Percentiles rank a stretch among this genome's conserved stretches.
These are phyloP conservation scores for Globisporangium cederbergense DNA, from an alignment of 352 stramenopile species.

Conservation along the genomic window DNA sequence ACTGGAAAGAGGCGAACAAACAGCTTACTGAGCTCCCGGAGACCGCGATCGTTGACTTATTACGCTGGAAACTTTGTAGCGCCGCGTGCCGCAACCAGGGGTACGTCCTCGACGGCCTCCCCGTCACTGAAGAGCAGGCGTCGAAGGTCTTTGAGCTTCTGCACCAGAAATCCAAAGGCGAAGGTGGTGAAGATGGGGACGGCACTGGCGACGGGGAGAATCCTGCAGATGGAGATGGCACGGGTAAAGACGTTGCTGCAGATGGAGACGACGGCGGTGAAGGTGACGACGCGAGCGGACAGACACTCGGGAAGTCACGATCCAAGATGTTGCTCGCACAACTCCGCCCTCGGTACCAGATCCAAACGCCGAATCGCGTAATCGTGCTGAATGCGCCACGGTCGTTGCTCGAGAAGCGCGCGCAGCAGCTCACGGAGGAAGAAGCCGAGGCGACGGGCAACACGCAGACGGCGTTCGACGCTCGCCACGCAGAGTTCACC, in stretches of 20 bases:
- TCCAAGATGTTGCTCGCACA: slow-evolving; percentile 38
- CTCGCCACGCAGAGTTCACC: slow-evolving; percentile 45
- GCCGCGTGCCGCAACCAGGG: slow-evolving; percentile 73
- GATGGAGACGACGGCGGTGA: slow-evolving; percentile 18
- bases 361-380: slow-evolving; percentile 66
- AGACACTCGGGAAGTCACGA: slow-evolving; percentile 27
- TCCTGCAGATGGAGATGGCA: slow-evolving; percentile 14
- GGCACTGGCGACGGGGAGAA: slow-evolving; percentile 15
- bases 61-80: slow-evolving; percentile 67
- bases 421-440: slow-evolving; percentile 52
- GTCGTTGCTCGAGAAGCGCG: slow-evolving; percentile 47
- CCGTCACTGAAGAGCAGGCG: slow-evolving; percentile 44
- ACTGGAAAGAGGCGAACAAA: slow-evolving; percentile 25
- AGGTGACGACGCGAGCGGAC: slow-evolving; percentile 11
- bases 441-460: slow-evolving; percentile 57
- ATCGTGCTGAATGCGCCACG: slow-evolving; percentile 53
- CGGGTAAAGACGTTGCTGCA: slow-evolving; percentile 17
- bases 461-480: slow-evolving; percentile 52
- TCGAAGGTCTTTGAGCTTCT: slow-evolving; percentile 36
- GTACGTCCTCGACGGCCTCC: slow-evolving; percentile 76
- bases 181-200: slow-evolving; percentile 14
- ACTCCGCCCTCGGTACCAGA: slow-evolving; percentile 33
- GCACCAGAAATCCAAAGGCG: background rate
- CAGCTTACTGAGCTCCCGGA: slow-evolving; percentile 30
- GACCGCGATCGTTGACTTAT: slow-evolving; percentile 33